Conservation (phyloP, 2,329 filamentous ascomycete species). For the Fusarium sp. region DNA sequence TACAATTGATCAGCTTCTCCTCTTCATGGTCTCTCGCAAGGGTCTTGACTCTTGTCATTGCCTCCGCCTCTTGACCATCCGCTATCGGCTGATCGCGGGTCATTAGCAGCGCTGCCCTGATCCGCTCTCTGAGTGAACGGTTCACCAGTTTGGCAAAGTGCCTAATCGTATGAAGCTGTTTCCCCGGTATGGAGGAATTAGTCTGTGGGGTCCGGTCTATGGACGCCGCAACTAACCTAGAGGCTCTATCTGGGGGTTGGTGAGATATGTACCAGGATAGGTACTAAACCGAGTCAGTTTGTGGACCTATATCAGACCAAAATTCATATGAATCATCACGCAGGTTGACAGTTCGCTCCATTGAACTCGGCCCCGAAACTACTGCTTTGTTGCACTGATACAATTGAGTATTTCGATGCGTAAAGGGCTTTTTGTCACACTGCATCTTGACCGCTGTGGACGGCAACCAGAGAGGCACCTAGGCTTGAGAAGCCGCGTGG, state of each 20-base stretch:
- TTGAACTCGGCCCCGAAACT: background rate
- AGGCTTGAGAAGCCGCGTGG: constrained; percentile 26
- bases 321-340: background rate
- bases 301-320: background rate
- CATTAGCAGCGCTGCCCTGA: background rate
- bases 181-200: constrained; percentile 18
- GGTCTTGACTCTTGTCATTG: constrained; percentile 11
- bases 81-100: constrained; percentile 10
- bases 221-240: constrained; percentile 4
- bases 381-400: background rate
- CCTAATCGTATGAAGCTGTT: constrained; percentile 19
- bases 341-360: background rate
- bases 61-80: background rate
- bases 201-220: constrained; percentile 39
- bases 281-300: constrained; percentile 35
- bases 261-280: background rate
- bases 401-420: background rate
- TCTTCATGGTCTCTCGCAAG: constrained; percentile 10
- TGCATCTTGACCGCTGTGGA: constrained; percentile 19
- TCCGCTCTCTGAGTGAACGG: constrained; percentile 2
- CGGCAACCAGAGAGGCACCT: background rate
- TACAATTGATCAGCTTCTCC: constrained; percentile 3
- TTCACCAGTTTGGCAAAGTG: constrained; percentile 4
- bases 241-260: constrained; percentile 7
- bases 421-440: constrained; percentile 6